Base-by-base conservation (phyloP, 2,329 filamentous ascomycete species). In the Hawksworthiomyces lignivorus region DNA sequence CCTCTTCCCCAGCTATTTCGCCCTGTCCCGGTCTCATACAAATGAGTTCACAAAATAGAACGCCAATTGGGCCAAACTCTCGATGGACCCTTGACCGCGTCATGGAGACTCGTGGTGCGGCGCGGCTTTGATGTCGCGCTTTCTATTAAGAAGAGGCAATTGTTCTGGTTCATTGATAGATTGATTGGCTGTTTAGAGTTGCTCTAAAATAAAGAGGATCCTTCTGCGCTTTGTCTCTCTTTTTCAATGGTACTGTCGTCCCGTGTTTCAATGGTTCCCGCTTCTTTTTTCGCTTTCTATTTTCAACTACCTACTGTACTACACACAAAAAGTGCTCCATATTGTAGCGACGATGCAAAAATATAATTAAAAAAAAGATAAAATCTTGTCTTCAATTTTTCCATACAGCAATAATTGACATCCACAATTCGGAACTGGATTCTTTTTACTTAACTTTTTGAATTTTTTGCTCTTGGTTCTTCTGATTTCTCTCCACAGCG, bases 251-350 rank as follows among this genome's bases (percentile, higher is more conserved):
- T 22, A 34, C 22, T 39, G 22, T 41, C 36, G 34, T 44, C 15
- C 41, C 41, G 45, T 44, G 45, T 41, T 44, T 47, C 41, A 44
- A 44, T 32, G 22, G 26, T 38, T 31, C 38, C 38, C 22, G 21
- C 30, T 28, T 28, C 21, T 33, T 24, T 14, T 24, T 24, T 26
- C 41, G 5, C 29, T n/a, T n/a, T n/a, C n/a, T n/a, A n/a, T n/a
- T n/a, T n/a, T n/a, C n/a, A n/a, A n/a, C n/a, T n/a, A n/a, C n/a
- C n/a, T n/a, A n/a, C n/a, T n/a, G n/a, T n/a, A n/a, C n/a, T n/a
- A n/a, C n/a, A n/a, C n/a, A n/a, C n/a, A n/a, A n/a, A n/a, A n/a
- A n/a, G n/a, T n/a, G n/a, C n/a, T 33, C 30, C 24, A 29, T 27
- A 18, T 27, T 15, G 34, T 14, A 29, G 19, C 10, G 18, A 6